These are phyloP conservation scores for Xerocomus amazonicus DNA, from an alignment of 1,284 basidiomycete genomes.

Conservation along the genomic window DNA sequence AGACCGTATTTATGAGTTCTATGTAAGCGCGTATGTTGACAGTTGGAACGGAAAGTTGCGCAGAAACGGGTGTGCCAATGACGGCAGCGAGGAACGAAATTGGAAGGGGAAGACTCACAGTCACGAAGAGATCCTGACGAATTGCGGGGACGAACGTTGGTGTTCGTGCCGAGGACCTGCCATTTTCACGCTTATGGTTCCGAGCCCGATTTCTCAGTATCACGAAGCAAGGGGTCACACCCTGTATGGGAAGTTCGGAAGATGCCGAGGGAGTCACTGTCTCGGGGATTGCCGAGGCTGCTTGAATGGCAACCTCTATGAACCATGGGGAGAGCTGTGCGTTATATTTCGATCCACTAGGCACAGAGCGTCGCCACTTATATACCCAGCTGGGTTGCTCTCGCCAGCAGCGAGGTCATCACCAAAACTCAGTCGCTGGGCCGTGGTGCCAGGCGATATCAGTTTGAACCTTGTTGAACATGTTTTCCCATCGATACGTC, in stretches of 20 bases:
- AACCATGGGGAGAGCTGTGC: slow-evolving; percentile 9
- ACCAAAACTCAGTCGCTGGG: slow-evolving; percentile 19
- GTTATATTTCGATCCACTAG: slow-evolving; percentile 14
- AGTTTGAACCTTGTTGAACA: slow-evolving; percentile 6
- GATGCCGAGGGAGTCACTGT: slow-evolving; percentile 4
- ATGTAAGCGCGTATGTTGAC: slow-evolving; percentile 10
- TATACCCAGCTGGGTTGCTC: slow-evolving; percentile 5
- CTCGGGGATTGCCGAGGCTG: slow-evolving; percentile 15
- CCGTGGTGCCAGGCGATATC: slow-evolving; percentile 10
- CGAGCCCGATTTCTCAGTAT: slow-evolving; percentile 14
- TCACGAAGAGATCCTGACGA: slow-evolving; percentile 11
- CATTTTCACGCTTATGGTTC: slow-evolving; percentile 12
- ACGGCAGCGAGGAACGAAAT: slow-evolving; percentile 21
- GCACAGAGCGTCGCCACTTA: slow-evolving; percentile 8
- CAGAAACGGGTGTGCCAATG: slow-evolving; percentile 9
- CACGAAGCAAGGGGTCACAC: slow-evolving; percentile 5
- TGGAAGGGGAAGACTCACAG: slow-evolving; percentile 10
- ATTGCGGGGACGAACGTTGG: slow-evolving; percentile 29
- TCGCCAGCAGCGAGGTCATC: slow-evolving; percentile 5
- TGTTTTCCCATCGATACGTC: slow-evolving; percentile 8
- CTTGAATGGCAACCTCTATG: slow-evolving; percentile 5
- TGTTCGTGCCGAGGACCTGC: slow-evolving; percentile 12
- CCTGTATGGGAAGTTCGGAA: slow-evolving; percentile 13
- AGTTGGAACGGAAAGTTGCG: background rate
- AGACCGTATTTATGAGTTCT: slow-evolving; percentile 3